These are phyloP conservation scores for Acarospora socialis DNA, from an alignment of 2,329 filamentous ascomycete genomes.

Conservation along the genomic window DNA sequence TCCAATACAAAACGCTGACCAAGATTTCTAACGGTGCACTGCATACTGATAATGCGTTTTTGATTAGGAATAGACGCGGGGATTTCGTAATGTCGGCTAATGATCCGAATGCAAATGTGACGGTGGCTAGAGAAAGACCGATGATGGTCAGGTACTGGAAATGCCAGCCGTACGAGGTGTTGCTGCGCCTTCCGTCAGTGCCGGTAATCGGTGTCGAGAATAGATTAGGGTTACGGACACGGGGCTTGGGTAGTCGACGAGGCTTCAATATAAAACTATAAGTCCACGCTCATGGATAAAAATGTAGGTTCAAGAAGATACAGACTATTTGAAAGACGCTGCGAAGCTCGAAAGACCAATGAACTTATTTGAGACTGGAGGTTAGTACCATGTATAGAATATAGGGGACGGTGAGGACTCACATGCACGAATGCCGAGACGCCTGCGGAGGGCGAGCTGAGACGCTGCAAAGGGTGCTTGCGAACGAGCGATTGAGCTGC, in stretches of 20 bases:
- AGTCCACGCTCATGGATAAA: neutral
- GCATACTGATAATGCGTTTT: constrained; percentile 43
- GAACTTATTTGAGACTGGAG: constrained; percentile 16
- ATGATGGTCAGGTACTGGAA: constrained; percentile 52
- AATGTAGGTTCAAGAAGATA: constrained; percentile 2
- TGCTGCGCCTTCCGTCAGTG: constrained; percentile 29
- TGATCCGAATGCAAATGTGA: constrained; percentile 40
- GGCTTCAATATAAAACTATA: constrained; percentile 1
- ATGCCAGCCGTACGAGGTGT: constrained; percentile 50
- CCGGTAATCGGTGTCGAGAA: neutral
- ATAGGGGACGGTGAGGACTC: constrained; percentile 8
- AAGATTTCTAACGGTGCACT: constrained; percentile 46
- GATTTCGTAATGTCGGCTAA: constrained; percentile 42
- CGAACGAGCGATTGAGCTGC: too few relatives aligned
- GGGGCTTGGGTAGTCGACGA: constrained; percentile 7
- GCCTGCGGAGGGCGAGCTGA: constrained; percentile 28
- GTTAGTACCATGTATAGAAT: constrained; percentile 14
- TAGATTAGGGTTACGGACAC: constrained; percentile 9
- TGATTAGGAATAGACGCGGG: constrained; percentile 37
- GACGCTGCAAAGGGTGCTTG: constrained; percentile 31
- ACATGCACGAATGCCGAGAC: constrained; percentile 31
- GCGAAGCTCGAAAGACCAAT: constrained; percentile 28
- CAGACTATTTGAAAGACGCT: constrained; percentile 32
- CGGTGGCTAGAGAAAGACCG: constrained; percentile 40
- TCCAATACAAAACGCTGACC: constrained; percentile 48